Base-by-base conservation (phyloP, 768 basidiomycete species). In the Cubamyces lactineus region DNA sequence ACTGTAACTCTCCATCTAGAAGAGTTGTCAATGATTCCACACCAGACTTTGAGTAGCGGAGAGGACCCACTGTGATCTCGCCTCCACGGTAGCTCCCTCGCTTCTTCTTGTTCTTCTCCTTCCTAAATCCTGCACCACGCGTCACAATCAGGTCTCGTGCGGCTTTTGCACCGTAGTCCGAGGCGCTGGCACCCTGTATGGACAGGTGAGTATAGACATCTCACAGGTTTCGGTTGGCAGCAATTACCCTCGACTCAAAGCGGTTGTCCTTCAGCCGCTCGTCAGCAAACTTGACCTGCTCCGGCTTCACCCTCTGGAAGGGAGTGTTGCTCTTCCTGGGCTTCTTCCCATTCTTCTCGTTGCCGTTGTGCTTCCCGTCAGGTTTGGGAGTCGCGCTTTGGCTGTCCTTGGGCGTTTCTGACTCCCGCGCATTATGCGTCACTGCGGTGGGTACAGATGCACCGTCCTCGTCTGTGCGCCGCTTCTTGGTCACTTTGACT, bases 71-170 rank as follows among this genome's bases (percentile, higher is more conserved):
- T 50, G 95, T 96, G 63, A 99, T 99, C 71, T 96, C 92, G 42
- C 96, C 96, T 13, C 96, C 95, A 47, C 85, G 84, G 75, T 98
- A 98, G 63, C 89, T 94, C 3, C 95, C 96, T 68, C 91, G 81
- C 78, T 99, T 99, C 79, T 98, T 98, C 85, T 98, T 99, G 79
- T 97, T 98, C 78, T 99, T 99, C 82, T 97, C 96, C 76, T 98
- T 99, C 57, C 94, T 84, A 81, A 99, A 99, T 2, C 94, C 94
- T 50, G 92, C 89, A 2, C 96, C 96, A 1, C 95, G 85, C 3
- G 96, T 98, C 26, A 95, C 91, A 64, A 96, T 89, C 63, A 99
- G 78, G 74, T 98, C 97, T 41, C 83, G 81, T 66, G 88, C 86
- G 0, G 96, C 96, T 57, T 82, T 83, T 30, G 86, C 88, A 19